phyloP scores from a whole-genome alignment of 768 basidiomycete genomes.

The Hydnum rufescens region DNA sequence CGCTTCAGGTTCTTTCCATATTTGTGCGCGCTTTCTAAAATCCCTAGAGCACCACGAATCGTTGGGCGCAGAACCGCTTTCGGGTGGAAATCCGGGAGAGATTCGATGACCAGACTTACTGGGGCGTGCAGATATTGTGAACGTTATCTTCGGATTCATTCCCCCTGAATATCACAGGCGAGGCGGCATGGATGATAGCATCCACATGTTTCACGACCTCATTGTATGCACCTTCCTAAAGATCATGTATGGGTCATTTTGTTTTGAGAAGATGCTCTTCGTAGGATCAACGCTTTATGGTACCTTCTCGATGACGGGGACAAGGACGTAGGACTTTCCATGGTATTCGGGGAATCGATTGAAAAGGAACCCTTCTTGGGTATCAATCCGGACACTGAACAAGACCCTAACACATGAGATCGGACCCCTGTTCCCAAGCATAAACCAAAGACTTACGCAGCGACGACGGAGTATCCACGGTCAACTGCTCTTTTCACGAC shows the following conservation, averaged over 20 bases:
- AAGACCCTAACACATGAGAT: background rate
- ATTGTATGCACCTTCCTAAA: conserved; percentile 23
- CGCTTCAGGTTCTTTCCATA: background rate
- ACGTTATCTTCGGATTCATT: too few species aligned
- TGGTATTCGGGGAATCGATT: background rate
- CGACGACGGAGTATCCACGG: conserved; percentile 6
- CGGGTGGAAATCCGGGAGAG: too few species aligned
- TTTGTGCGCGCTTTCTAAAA: background rate
- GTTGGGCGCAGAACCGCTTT: background rate
- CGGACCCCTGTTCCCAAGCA: background rate
- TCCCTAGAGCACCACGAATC: background rate
- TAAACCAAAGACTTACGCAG: background rate
- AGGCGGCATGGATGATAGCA: conserved; percentile 18
- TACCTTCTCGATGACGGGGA: conserved; percentile 53
- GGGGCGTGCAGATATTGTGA: too few species aligned
- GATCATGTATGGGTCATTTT: too few species aligned
- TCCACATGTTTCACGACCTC: conserved; percentile 23
- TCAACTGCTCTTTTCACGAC: conserved; percentile 6
- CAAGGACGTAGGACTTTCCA: conserved; percentile 26
- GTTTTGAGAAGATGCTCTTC: too few species aligned
- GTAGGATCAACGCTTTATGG: too few species aligned
- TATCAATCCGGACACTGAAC: background rate
- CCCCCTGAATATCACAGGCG: too few species aligned
- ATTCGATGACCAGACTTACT: too few species aligned
- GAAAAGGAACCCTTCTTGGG: background rate